Percentiles rank a stretch among this genome's conserved stretches.
Evolutionary conservation across 2,329 filamentous ascomycete genomes (phyloP).

Genomic region (Delphinella strobiligena): DNA sequence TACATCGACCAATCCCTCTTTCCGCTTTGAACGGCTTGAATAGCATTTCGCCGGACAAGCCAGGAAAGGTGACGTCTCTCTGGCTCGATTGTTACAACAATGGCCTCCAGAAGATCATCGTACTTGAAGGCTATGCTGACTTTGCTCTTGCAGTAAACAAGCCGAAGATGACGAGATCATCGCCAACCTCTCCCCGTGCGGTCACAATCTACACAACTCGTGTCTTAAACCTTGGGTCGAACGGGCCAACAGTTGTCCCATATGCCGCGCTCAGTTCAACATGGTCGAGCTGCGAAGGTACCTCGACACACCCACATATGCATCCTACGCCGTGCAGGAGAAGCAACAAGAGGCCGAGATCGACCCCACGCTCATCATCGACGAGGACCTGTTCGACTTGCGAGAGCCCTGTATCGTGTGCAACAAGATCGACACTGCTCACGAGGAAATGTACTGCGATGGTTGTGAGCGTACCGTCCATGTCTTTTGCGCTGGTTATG

Average conservation of each 20-base stretch:
- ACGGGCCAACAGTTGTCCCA: slow-evolving; percentile 94
- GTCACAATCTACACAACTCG: slow-evolving; percentile 83
- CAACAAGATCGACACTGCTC: slow-evolving; percentile 66
- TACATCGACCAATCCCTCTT: background rate
- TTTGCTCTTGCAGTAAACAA: slow-evolving; percentile 14
- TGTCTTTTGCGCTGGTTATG: slow-evolving; percentile 67
- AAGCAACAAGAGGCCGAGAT: slow-evolving; percentile 85
- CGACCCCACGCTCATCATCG: slow-evolving; percentile 66
- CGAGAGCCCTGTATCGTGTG: slow-evolving; percentile 75
- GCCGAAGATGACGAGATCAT: slow-evolving; percentile 38
- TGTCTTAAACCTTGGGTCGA: slow-evolving; percentile 92
- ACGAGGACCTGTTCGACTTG: slow-evolving; percentile 47
- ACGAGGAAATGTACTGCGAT: slow-evolving; percentile 80
- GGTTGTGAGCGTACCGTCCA: slow-evolving; percentile 84
- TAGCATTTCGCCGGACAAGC: slow-evolving; percentile 26
- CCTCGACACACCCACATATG: slow-evolving; percentile 51
- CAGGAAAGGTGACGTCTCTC: slow-evolving; percentile 25
- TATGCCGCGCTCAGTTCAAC: slow-evolving; percentile 88
- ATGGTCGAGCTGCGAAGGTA: slow-evolving; percentile 71
- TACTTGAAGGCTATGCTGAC: slow-evolving; percentile 15
- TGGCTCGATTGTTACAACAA: slow-evolving; percentile 15
- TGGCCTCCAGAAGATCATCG: too few relatives aligned
- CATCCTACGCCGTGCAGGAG: slow-evolving; percentile 58
- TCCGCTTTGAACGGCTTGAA: slow-evolving; percentile 28
- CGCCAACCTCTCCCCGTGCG: slow-evolving; percentile 60